Evolutionary conservation across 352 stramenopile genomes (phyloP).

Genomic region (Phytophthora brassicae): DNA sequence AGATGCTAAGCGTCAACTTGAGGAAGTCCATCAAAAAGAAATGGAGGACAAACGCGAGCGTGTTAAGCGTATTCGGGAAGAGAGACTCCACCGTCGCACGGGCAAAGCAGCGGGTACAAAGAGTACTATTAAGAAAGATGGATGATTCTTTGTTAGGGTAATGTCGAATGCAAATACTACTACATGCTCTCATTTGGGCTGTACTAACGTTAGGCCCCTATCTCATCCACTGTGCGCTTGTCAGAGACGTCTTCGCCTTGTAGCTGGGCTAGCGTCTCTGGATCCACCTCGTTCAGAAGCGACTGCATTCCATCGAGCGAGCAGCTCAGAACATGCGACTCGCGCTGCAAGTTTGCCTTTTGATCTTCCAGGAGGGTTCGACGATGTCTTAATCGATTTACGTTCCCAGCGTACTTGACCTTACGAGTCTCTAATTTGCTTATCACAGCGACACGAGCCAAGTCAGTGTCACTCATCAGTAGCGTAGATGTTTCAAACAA

Average conservation of each 20-base stretch:
- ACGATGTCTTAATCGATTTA: conserved; percentile 12
- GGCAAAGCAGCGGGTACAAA: conserved; percentile 30
- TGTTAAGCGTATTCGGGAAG: conserved; percentile 57
- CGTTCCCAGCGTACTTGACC: conserved; percentile 3
- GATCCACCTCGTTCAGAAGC: conserved; percentile 47
- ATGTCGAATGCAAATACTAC: conserved; percentile 21
- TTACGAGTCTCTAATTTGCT: conserved; percentile 21
- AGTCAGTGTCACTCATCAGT: too few species aligned
- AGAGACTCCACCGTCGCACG: conserved; percentile 39
- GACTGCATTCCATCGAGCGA: conserved; percentile 43
- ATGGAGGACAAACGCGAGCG: conserved; percentile 71
- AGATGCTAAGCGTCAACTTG: conserved; percentile 58
- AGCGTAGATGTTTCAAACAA: background rate
- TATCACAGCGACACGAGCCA: background rate
- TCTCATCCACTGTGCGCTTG: background rate
- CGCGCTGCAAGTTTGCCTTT: conserved; percentile 29
- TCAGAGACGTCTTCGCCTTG: conserved; percentile 10
- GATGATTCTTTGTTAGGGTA: conserved; percentile 18
- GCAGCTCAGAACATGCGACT: conserved; percentile 36
- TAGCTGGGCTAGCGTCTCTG: conserved; percentile 18
- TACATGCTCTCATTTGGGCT: conserved; percentile 1
- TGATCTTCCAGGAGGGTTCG: conserved; percentile 24
- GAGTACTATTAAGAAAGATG: conserved; percentile 17
- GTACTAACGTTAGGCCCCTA: conserved; percentile 3
- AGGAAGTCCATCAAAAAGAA: conserved; percentile 66